A percentile compares a stretch with the other conserved stretches of the same genome.
Evolutionary conservation across 2,329 filamentous ascomycete species (phyloP).

Genomic region (Aspergillus vadensis): DNA sequence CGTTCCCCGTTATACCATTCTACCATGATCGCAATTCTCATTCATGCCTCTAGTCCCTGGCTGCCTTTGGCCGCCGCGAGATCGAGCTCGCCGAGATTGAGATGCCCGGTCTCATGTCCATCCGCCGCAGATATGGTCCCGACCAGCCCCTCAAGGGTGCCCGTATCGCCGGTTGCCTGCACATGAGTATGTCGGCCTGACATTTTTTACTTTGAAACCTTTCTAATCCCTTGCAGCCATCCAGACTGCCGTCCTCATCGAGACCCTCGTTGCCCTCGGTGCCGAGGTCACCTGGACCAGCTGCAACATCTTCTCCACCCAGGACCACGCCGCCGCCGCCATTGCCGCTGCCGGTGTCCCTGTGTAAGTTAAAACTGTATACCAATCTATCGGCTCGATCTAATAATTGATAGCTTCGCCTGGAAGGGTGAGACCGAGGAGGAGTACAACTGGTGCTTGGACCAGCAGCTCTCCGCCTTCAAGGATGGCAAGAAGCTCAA

Average conservation of each 20-base stretch:
- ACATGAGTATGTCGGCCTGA: constrained; percentile 72
- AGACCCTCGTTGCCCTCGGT: constrained; percentile 91
- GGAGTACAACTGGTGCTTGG: constrained; percentile 99
- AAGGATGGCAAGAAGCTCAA: constrained; percentile 96
- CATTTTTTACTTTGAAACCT: background rate
- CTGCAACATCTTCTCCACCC: constrained; percentile 99
- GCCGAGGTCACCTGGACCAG: constrained; percentile 98
- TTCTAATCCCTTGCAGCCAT: constrained; percentile 61
- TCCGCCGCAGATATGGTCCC: constrained; percentile 82
- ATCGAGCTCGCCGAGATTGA: constrained; percentile 95
- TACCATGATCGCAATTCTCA: background rate
- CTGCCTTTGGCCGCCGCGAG: constrained; percentile 98
- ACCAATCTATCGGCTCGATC: background rate
- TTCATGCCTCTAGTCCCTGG: constrained; percentile 64
- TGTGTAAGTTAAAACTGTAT: constrained; percentile 58
- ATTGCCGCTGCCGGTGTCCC: constrained; percentile 92
- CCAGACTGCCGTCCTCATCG: constrained; percentile 98
- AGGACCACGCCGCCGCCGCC: constrained; percentile 96
- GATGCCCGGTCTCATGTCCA: constrained; percentile 98
- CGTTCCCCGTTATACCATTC: constrained; percentile 26
- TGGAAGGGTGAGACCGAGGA: constrained; percentile 96
- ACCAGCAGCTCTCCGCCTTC: constrained; percentile 97
- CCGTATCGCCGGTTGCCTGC: constrained; percentile 94
- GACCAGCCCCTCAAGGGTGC: constrained; percentile 95
- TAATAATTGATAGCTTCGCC: constrained; percentile 55